Conservation (phyloP, 495 filamentous ascomycete genomes). For the Penicillium verhagenii region DNA sequence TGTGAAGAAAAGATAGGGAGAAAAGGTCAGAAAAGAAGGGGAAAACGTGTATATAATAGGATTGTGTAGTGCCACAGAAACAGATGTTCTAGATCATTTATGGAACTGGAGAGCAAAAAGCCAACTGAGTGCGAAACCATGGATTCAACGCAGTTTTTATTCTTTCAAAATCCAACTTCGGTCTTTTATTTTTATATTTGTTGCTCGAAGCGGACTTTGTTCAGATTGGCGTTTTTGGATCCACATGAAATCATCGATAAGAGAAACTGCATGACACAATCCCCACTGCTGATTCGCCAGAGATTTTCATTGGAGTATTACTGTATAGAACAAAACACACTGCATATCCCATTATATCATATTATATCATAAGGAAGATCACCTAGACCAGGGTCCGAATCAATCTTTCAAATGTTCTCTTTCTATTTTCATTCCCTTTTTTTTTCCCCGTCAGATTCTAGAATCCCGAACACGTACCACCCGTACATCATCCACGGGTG, state of each 20-base stretch:
- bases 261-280: conserved; percentile 4
- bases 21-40: neutral
- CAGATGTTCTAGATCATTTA: neutral
- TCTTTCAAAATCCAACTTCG: no score
- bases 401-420: no score
- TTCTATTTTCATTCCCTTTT: no score
- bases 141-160: no score
- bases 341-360: no score
- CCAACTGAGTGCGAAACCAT: neutral
- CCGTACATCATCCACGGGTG: conserved; percentile 13
- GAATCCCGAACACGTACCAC: conserved; percentile 9
- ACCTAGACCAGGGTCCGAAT: no score
- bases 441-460: conserved; percentile 12
- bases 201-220: neutral
- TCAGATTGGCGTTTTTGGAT: neutral
- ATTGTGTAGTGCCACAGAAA: neutral
- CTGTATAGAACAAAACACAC: no score
- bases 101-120: neutral
- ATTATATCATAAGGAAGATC: no score
- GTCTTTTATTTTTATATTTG: neutral
- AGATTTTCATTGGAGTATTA: neutral
- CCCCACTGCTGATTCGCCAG: neutral
- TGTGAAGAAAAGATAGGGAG: neutral
- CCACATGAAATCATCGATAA: neutral
- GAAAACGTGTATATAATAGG: no score